phyloP scores from a whole-genome alignment of 176 grass and related monocot genomes.

The Triticum dicoccoides region DNA sequence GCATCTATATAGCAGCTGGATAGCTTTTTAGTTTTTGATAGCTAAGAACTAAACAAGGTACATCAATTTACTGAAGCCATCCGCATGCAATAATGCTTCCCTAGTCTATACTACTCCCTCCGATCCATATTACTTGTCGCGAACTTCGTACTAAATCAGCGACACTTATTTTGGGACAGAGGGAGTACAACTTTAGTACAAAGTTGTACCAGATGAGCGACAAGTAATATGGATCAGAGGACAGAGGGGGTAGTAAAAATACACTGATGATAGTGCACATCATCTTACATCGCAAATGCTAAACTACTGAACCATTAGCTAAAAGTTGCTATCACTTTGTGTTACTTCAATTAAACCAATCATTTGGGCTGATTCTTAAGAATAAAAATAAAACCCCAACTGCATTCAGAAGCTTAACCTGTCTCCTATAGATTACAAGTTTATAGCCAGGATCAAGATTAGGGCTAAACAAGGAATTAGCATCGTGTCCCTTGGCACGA shows the following conservation, averaged over 20 bases:
- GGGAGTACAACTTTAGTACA: no score
- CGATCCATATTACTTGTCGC: no score
- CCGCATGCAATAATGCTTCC: not conserved
- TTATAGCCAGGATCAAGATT: not conserved
- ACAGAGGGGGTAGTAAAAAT: not conserved
- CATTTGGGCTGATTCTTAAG: not conserved
- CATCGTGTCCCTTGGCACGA: not conserved
- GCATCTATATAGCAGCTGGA: not conserved
- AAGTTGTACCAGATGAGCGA: no score
- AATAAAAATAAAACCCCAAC: not conserved
- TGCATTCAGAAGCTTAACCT: conserved; percentile 23
- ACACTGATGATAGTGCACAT: not conserved
- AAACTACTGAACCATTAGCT: conserved; percentile 6
- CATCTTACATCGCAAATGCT: not conserved
- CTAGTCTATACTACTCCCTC: not conserved
- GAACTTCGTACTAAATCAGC: no score
- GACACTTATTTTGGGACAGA: no score
- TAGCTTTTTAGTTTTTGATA: not conserved
- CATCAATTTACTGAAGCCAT: conserved; percentile 8
- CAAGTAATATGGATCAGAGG: no score
- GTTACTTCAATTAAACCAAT: not conserved
- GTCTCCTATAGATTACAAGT: not conserved
- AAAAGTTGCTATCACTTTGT: not conserved
- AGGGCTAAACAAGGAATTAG: not conserved
- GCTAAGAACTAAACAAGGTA: not conserved